Conservation (phyloP, 441 rosid genomes). For the Metrosideros polymorpha region DNA sequence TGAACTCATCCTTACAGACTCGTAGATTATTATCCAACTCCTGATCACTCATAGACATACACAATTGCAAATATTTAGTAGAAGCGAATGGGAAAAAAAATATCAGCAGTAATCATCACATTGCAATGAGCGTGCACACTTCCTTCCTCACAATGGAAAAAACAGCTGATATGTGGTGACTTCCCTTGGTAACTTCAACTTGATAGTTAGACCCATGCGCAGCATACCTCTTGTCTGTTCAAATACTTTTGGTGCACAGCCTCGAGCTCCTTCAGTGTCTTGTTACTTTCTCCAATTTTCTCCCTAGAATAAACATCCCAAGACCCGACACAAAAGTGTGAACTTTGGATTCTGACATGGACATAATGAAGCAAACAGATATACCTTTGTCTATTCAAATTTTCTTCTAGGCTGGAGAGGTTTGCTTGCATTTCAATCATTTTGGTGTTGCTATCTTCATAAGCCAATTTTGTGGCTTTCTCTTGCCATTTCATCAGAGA, state of each 20-base stretch:
- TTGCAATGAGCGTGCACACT: background rate
- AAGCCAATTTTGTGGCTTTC: slow-evolving; percentile 73
- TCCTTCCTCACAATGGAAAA: background rate
- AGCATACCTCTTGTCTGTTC: slow-evolving; percentile 78
- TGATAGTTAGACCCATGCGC: background rate
- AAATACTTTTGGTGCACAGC: slow-evolving; percentile 54
- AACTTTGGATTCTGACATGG: background rate
- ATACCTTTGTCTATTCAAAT: slow-evolving; percentile 60
- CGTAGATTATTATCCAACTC: slow-evolving; percentile 61
- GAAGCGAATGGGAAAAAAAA: background rate
- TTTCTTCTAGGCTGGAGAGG: slow-evolving; percentile 58
- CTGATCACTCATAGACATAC: slow-evolving; percentile 27
- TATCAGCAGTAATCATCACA: background rate
- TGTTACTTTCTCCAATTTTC: slow-evolving; percentile 59
- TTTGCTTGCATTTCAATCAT: slow-evolving; percentile 46
- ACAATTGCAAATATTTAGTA: background rate
- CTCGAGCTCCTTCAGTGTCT: slow-evolving; percentile 68
- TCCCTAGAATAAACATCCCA: slow-evolving; percentile 32
- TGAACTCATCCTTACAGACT: slow-evolving; percentile 76
- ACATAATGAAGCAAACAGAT: slow-evolving; percentile 1
- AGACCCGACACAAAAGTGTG: background rate
- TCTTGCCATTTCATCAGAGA: slow-evolving; percentile 89
- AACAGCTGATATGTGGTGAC: background rate
- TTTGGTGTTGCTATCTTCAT: slow-evolving; percentile 52
- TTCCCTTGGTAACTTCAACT: background rate